Evolutionary conservation across 2,329 filamentous ascomycete species (phyloP), one percentile per base, ranked within the genome.

Genomic region (Hypoxylon sp.): DNA sequence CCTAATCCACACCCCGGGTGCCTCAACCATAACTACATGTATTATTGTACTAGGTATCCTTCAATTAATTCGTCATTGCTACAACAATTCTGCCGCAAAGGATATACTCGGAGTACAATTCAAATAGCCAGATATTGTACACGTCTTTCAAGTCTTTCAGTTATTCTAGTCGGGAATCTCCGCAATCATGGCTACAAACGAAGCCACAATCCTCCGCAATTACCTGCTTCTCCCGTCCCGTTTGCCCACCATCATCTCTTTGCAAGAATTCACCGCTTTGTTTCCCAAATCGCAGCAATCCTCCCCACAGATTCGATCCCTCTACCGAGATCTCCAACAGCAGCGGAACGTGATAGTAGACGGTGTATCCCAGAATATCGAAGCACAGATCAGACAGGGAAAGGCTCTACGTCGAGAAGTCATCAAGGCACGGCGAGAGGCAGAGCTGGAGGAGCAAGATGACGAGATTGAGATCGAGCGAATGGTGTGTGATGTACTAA

Each of bases 241-340:
- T 19, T 78, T 96, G 26, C 86, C 88, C 30, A 81, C 87, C 57
- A 82, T 91, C 65, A 76, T 91, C 61, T 86, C 90, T 5, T 79
- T 91, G 35, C 78, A 85, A 49, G 82, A 90, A 59, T 96, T 96
- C 75, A 84, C 83, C 31, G 79, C 86, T 19, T 79, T 93, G 30
- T 94, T 96, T 65, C 90, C 91, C 7, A 82, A 79, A 40, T 71
- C 81, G 27, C 77, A 86, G 38, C 87, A 86, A 51, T 75, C 79
- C 16, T 87, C 86, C 35, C 82, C 88, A 0, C 84, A 87, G 47
- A 79, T 93, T 36, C 82, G 84, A 48, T 75, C 79, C 0, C 77
- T 96, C 4, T 96, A 95, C 68, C 84, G 88, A 36, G 89, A 94
- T 68, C 78, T 96, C 2, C 89, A 94, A 64, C 80, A 85, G 51